Evolutionary conservation across 345 rosid species (phyloP), one percentile per base, ranked within the genome.

Genomic region (Laguncularia racemosa): DNA sequence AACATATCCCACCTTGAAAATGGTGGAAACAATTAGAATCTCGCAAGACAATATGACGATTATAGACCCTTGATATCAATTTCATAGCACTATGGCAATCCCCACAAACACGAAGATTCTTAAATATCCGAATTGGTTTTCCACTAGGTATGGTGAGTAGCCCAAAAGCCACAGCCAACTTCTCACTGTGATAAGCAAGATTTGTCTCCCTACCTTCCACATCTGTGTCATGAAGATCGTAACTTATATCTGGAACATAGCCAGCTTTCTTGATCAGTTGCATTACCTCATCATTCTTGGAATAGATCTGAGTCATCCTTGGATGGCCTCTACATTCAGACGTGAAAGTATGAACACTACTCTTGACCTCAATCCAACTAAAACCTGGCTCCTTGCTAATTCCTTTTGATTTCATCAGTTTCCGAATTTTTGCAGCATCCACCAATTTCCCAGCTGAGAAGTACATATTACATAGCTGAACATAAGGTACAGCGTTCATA

Each of bases 1-100:
- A 86, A 64, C 97, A 92, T 46, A 55, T 80, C 71, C 91, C 98
- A 61, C 77, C 77, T 61, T 54, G 73, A 65, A 89, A 93, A 65
- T 89, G 99, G 73, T 89, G 99, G 73, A 89, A 93, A 45, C 96
- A 83, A 61, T 93, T 89, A 6, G 97, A 86, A 73, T 89, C 97
- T 72, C 96, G 76, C 71, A 93, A 71, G 62, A 87, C 71, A 48
- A 93, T 78, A 70, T 79, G 84, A 21, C 88, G 81, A 38, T 4
- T 46, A 71, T 66, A 89, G 18, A 83, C 85, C 26, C 19, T 68
- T 1, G 99, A 93, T 66, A 87, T 76, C 49, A 68, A 80, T 65
- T 80, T 83, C 95, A 93, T 82, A 44, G 96, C 99, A 55, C 55
- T 65, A 58, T 86, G 99, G 54, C 96, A 93, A 66, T 93, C 99